Evolutionary conservation across 2,329 filamentous ascomycete genomes (phyloP).

Genomic region (Cordyceps cicadae): DNA sequence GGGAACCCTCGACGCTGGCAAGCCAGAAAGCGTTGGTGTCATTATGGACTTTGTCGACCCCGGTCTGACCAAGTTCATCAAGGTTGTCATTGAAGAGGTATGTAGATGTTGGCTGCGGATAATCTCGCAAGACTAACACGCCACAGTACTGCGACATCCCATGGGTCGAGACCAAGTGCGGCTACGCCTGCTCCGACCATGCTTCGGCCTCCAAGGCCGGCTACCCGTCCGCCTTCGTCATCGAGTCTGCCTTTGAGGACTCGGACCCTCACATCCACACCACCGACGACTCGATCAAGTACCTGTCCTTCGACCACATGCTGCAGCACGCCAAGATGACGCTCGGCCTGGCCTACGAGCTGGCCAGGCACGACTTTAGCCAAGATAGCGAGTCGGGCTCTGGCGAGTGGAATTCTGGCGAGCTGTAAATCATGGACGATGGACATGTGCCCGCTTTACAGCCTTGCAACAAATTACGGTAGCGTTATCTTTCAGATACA

Average conservation of each 20-base stretch:
- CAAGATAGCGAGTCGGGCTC: background rate
- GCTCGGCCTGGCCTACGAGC: conserved; percentile 73
- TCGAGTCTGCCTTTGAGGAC: conserved; percentile 62
- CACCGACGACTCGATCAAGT: conserved; percentile 62
- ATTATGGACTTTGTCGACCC: conserved; percentile 87
- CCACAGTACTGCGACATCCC: conserved; percentile 78
- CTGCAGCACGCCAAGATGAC: conserved; percentile 82
- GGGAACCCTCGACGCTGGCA: conserved; percentile 71
- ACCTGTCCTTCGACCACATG: conserved; percentile 81
- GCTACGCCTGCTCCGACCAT: conserved; percentile 75
- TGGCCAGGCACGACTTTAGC: conserved; percentile 66
- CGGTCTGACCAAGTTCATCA: conserved; percentile 80
- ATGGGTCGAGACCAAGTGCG: conserved; percentile 79
- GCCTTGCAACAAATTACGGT: background rate
- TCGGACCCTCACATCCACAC: conserved; percentile 62
- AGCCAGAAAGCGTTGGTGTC: conserved; percentile 79
- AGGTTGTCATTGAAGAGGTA: conserved; percentile 64
- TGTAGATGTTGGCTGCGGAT: background rate
- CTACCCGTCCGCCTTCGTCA: conserved; percentile 68
- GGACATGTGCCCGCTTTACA: background rate
- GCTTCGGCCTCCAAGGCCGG: conserved; percentile 66
- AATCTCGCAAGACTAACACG: background rate
- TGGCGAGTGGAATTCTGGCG: background rate
- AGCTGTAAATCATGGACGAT: background rate
- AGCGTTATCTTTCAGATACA: background rate